Evolutionary conservation across 805 yeast genomes (phyloP), one percentile per base, ranked within the genome.

Genomic region (Clavispora fructus): DNA sequence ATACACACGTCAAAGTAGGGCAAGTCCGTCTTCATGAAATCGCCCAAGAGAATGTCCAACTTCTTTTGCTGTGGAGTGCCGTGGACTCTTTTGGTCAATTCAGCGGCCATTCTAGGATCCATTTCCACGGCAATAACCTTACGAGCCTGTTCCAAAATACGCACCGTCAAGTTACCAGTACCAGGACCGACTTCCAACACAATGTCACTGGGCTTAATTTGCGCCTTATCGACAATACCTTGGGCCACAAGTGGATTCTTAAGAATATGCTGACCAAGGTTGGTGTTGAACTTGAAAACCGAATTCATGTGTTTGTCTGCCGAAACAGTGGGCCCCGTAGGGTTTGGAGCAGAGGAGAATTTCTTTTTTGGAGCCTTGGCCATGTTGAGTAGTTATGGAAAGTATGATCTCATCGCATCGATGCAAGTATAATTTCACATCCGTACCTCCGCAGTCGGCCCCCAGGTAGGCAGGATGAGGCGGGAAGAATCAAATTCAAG

Each of bases 81-180:
- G 60, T 89, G 97, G 13, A 94, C 98, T 73, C 99, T 84, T 65
- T 94, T 94, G 10, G 97, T 89, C 58, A 94, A 75, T 67, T 94
- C 99, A 0, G 98, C 98, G 2, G 98, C 99, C 99, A 94, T 94
- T 70, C 97, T 77, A n/a, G 99, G 99, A 69, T 94, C 99, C 89
- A 91, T 91, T 71, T 94, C 99, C 44, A 87, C 94, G 0, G 98
- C 99, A 41, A 88, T 79, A n/a, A 92, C 97, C 57, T 88, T 90
- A 47, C 87, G 77, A 0, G 97, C 98, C 64, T 90, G 85, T 57
- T 92, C 97, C 45, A 94, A 68, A 32, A 94, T 94, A 51, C 95
- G 77, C 32, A 92, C 95, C 0, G 99, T 94, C 68, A 94, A 75
- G 60, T 94, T 94, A 72, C 99, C 99, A 0, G 99, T 94, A 80